phyloP scores from a whole-genome alignment of 192 early-diverging fungal genomes.

The Gryganskiella cystojenkinii region DNA sequence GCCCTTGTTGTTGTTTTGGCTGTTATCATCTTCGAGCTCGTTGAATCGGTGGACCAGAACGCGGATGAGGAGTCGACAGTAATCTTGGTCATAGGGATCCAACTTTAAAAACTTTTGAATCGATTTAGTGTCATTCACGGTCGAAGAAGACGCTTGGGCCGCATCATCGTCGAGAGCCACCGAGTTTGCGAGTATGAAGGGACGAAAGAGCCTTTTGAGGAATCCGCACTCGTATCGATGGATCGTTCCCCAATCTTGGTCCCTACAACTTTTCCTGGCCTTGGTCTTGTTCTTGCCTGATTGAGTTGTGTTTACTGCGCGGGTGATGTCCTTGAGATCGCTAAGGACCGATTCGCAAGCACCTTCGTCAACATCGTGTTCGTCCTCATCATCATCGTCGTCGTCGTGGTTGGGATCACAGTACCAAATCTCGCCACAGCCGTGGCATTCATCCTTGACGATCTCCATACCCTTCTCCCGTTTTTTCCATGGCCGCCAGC shows the following conservation, averaged over 20 bases:
- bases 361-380: background rate
- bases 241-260: slow-evolving; percentile 6
- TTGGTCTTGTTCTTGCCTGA: too few relatives aligned
- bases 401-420: background rate
- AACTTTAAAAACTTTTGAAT: background rate
- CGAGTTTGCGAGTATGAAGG: background rate
- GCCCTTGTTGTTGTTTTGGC: too few relatives aligned
- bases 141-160: background rate
- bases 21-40: background rate
- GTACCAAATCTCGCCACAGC: slow-evolving; percentile 18
- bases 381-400: background rate
- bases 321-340: too few relatives aligned
- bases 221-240: slow-evolving; percentile 19
- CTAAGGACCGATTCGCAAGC: too few relatives aligned
- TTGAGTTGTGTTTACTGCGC: too few relatives aligned
- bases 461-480: background rate
- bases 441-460: background rate
- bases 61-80: slow-evolving; percentile 9
- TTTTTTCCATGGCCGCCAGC: too few relatives aligned
- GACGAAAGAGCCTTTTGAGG: slow-evolving; percentile 7
- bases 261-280: background rate
- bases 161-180: too few relatives aligned
- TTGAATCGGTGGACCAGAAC: slow-evolving; percentile 18
- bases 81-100: slow-evolving; percentile 13
- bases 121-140: background rate